Evolutionary conservation across 1,284 basidiomycete species (phyloP).

Genomic region (Trichosporon coremiiforme): DNA sequence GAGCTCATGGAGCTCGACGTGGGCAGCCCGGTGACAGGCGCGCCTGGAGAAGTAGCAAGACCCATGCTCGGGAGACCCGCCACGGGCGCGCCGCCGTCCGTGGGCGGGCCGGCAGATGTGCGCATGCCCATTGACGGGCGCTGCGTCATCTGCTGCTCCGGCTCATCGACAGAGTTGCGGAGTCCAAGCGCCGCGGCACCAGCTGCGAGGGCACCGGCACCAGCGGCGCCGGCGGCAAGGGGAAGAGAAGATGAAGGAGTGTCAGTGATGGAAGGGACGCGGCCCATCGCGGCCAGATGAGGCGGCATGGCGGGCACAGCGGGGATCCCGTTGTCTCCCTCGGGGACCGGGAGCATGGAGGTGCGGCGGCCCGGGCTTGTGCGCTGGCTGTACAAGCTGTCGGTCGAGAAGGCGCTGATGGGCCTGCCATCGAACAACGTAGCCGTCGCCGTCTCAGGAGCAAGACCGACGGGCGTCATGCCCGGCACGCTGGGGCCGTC

Average conservation of each 20-base stretch:
- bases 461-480: not conserved
- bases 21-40: not conserved
- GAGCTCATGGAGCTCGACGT: not conserved
- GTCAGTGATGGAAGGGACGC: not conserved
- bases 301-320: slow-evolving; percentile 8
- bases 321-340: not conserved
- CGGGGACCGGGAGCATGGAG: slow-evolving; percentile 1
- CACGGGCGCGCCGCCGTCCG: not conserved
- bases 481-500: not conserved
- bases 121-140: not conserved
- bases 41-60: not conserved
- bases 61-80: not conserved
- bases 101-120: not conserved
- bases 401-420: slow-evolving; percentile 6
- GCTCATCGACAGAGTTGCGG: not conserved
- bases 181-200: not conserved
- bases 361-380: not conserved
- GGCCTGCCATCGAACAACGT: not conserved
- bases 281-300: slow-evolving; percentile 7
- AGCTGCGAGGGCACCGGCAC: not conserved
- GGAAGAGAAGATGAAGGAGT: slow-evolving; percentile 3
- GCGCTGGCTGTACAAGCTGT: not conserved
- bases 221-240: not conserved
- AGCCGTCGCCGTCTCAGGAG: not conserved
- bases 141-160: too few relatives aligned